phyloP scores from a whole-genome alignment of 805 yeast genomes.

The Brettanomyces custersianus region DNA sequence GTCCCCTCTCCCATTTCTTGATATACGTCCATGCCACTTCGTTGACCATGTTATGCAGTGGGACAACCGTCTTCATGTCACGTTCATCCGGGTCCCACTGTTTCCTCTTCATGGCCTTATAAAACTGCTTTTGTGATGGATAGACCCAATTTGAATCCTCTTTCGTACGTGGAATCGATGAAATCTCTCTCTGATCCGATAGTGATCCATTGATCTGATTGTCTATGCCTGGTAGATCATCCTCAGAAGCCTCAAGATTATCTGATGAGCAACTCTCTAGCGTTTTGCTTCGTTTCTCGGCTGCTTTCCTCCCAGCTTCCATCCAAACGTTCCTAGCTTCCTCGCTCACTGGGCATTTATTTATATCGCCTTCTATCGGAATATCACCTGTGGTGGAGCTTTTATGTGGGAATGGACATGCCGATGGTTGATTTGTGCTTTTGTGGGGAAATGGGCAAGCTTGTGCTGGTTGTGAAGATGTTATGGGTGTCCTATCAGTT shows the following conservation, averaged over 20 bases:
- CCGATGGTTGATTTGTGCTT: too few species aligned
- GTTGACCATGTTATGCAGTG: constrained; percentile 88
- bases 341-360: constrained; percentile 31
- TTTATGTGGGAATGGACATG: too few species aligned
- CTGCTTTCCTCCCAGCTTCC: constrained; percentile 5
- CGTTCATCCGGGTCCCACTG: constrained; percentile 73
- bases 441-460: neutral
- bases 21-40: constrained; percentile 89
- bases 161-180: constrained; percentile 78
- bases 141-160: constrained; percentile 74
- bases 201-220: constrained; percentile 18
- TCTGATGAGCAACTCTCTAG: constrained; percentile 37
- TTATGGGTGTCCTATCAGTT: neutral
- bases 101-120: constrained; percentile 87
- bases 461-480: neutral
- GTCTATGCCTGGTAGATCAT: constrained; percentile 20
- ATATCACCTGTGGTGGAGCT: too few species aligned
- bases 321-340: constrained; percentile 30
- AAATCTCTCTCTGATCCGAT: constrained; percentile 67
- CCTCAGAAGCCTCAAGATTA: constrained; percentile 22
- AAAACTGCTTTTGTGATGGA: constrained; percentile 93
- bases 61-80: constrained; percentile 88
- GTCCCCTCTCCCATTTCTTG: constrained; percentile 64
- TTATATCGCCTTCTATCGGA: neutral
- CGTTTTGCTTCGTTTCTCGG: constrained; percentile 6